Base-by-base conservation (phyloP, 352 stramenopile genomes). In the Globisporangium splendens region DNA sequence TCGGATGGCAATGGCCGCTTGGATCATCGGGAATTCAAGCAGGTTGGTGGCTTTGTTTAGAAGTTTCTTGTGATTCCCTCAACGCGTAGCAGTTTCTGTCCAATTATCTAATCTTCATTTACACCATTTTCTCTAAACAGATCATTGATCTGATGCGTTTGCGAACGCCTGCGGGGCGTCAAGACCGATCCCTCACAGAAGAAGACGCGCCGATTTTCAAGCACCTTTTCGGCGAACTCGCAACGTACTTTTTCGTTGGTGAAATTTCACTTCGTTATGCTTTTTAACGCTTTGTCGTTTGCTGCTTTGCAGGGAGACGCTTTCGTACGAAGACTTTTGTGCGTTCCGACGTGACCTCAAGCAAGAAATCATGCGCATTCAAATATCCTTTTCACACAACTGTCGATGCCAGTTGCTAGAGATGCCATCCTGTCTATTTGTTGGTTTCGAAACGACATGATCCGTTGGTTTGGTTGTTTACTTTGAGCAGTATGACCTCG, bases 401-500 rank as follows among this genome's bases (percentile, higher is more conserved):
- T 35, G 5, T 10, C 10, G 28, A 35, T 35, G 28, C 28, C 28
- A 10, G 8, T 35, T 11, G 28, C 28, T 35, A 35, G 28, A 35
- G 28, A 35, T 8, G 28, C 28, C 28, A 35, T 39, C 3, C 14
- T 50, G 21, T 33, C 24, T 5, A 6, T 35, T 15, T 43, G 1
- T 47, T n/a, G 18, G 14, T 20, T 52, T 22, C 28, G 28, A 8
- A 35, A 8, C 28, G 28, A 35, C 28, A 35, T 35, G 28, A 8
- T 8, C 28, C 28, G 28, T 35, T 35, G 28, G 28, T 35, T 35
- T 35, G 28, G 24, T 39, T 55, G 21, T 75, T 72, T 79, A 94
- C 79, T 95, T 95, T 76, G 84, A 93, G 69, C 84, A 95, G 69
- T 95, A 92, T 77, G 86, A 94, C 59, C 63, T 93, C 10, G 84